Percentiles rank a stretch among this genome's conserved stretches.
Conservation (phyloP, 345 rosid genomes). For the Eucalyptus tenuipes region DNA sequence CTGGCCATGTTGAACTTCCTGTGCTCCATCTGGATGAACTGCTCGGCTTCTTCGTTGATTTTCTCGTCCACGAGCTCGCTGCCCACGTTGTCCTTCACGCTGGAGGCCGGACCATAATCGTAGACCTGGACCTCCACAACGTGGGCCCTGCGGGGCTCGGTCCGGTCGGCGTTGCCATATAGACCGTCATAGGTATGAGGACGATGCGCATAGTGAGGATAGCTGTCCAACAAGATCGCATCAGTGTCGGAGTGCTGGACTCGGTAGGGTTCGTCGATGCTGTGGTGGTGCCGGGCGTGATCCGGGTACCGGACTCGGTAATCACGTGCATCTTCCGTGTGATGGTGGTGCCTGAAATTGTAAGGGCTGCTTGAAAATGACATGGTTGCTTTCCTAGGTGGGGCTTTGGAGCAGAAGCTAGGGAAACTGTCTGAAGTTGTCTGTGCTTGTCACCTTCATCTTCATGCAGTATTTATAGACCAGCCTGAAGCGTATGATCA, state of each 20-base stretch:
- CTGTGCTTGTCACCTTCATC: not conserved
- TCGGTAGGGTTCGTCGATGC: not conserved
- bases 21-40: slow-evolving; percentile 49
- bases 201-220: not conserved
- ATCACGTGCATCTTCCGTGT: not conserved
- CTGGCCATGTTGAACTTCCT: slow-evolving; percentile 23
- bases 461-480: not conserved
- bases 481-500: not conserved
- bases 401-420: not conserved
- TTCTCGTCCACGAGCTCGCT: not conserved
- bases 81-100: not conserved
- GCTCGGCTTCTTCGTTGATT: slow-evolving; percentile 55
- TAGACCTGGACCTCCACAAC: not conserved
- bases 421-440: not conserved
- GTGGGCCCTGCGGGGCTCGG: not conserved
- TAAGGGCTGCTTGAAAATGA: not conserved
- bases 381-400: not conserved
- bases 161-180: not conserved
- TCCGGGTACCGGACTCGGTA: not conserved
- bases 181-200: not conserved
- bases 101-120: not conserved
- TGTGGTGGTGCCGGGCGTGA: not conserved
- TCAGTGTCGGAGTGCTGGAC: not conserved
- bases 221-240: not conserved
- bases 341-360: not conserved